Percentiles rank a stretch among this genome's conserved stretches.
Conservation (phyloP, 164 flowering plant species). For the Aristolochia fimbriata region DNA sequence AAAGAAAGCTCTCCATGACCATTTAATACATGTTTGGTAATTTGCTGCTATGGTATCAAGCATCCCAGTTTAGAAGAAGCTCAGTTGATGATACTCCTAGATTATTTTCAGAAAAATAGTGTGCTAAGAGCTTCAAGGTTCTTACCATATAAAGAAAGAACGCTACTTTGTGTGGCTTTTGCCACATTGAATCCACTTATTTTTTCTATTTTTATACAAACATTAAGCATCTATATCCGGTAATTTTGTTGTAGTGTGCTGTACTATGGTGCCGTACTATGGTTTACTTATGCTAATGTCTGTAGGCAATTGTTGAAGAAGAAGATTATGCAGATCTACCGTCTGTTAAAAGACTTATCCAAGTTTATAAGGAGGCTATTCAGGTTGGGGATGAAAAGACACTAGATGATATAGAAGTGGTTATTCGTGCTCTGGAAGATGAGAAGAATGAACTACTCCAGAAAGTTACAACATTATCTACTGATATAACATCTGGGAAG, state of each 20-base stretch:
- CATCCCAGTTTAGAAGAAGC: too few relatives aligned
- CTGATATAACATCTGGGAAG: constrained; percentile 59
- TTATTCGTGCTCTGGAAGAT: constrained; percentile 31
- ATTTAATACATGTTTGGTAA: too few relatives aligned
- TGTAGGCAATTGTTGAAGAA: not conserved
- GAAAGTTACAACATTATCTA: constrained; percentile 41
- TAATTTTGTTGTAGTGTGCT: too few relatives aligned
- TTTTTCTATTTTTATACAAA: not conserved
- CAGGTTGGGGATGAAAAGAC: constrained; percentile 36
- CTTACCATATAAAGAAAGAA: too few relatives aligned
- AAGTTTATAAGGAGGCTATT: constrained; percentile 61
- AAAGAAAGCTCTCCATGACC: too few relatives aligned
- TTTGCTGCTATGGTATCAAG: too few relatives aligned
- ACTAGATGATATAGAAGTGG: constrained; percentile 45
- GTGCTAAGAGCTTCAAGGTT: too few relatives aligned
- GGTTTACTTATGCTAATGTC: too few relatives aligned
- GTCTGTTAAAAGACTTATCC: constrained; percentile 29
- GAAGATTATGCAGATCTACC: constrained; percentile 20
- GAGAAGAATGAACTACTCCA: constrained; percentile 45
- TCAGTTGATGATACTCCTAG: too few relatives aligned
- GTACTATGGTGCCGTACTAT: too few relatives aligned
- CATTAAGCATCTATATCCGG: too few relatives aligned
- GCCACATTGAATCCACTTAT: not conserved
- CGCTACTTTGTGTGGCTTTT: not conserved
- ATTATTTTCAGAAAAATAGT: too few relatives aligned